Base-by-base conservation (phyloP, 2,329 filamentous ascomycete species). In the Talaromyces sp. region DNA sequence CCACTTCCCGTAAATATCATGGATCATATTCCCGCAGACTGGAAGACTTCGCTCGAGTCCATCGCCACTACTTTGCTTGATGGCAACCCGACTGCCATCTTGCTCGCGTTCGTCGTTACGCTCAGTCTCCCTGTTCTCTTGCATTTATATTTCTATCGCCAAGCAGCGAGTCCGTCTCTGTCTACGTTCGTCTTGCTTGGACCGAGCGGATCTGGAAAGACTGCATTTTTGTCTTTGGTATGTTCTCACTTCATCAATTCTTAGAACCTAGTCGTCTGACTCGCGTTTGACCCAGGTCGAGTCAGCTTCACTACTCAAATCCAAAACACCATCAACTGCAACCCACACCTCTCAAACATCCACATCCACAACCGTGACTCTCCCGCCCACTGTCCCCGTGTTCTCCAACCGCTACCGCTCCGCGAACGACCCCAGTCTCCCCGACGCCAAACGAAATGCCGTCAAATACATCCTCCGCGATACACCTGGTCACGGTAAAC, bases 401-500 rank as follows among this genome's bases (percentile, higher is more conserved):
- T 79, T 79, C 23, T 87, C 85, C 31, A 83, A 87, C 63, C 82
- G 83, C 69, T 91, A 86, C 75, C 86, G 88, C 67, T 88, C 86
- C 48, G 76, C 80, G 28, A 85, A 88, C 70, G 88, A 91, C 72
- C 83, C 85, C 25, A 82, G 86, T 9, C 80, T 98, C 37, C 80
- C 91, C 72, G 76, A 80, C 44, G 67, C 71, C 8, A 65, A 72
- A 18, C 71, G 69, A 21, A 75, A 76, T 46, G 73, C 73, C 16
- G 69, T 75, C 58, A 71, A 69, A 35, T 81, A 80, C 65, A 68
- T 72, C 5, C 60, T 81, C 14, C 74, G 70, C 60, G 95, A 99
- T 79, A 98, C 93, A 0, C 95, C 95, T 0, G 95, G 95, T 42
- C 95, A 99, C 79, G 92, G 92, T 70, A 99, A 99, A 79, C 86